Evolutionary conservation across 1,284 basidiomycete species (phyloP).

Genomic region (Cutaneotrichosporon arboriforme): DNA sequence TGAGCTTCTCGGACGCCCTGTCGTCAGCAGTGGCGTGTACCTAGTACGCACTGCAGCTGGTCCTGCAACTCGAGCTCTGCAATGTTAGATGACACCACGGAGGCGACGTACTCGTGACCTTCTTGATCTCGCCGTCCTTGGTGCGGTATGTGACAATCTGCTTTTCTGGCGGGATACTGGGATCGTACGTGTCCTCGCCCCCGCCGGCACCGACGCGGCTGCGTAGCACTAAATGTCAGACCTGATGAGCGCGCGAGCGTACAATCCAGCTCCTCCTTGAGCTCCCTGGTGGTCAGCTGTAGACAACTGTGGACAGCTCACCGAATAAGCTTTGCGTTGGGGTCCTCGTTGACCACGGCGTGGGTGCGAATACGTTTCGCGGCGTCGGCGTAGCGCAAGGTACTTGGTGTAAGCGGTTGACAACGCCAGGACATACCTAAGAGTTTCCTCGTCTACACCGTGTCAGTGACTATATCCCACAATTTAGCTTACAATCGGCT

Average conservation of each 20-base stretch:
- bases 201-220: conserved; percentile 39
- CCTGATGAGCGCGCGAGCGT: conserved; percentile 25
- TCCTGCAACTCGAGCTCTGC: conserved; percentile 85
- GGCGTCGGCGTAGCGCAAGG: conserved; percentile 81
- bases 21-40: neutral
- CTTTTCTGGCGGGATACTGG: conserved; percentile 82
- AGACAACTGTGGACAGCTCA: conserved; percentile 11
- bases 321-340: conserved; percentile 88
- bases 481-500: conserved; percentile 57
- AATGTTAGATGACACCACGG: neutral
- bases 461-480: conserved; percentile 1
- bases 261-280: conserved; percentile 96
- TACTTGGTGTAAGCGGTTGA: conserved; percentile 21
- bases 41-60: conserved; percentile 63
- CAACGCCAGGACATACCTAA: conserved; percentile 53
- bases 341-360: conserved; percentile 97
- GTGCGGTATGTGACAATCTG: conserved; percentile 94
- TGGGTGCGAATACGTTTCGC: conserved; percentile 99
- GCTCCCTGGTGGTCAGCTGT: conserved; percentile 78
- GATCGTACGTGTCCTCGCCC: conserved; percentile 76
- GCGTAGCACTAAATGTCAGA: conserved; percentile 29
- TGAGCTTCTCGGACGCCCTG: conserved; percentile 82
- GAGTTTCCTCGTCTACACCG: conserved; percentile 77
- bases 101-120: conserved; percentile 63
- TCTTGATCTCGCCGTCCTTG: conserved; percentile 88